Evolutionary conservation across 2,329 filamentous ascomycete species (phyloP).

Genomic region (Trichophyton mentagrophytes): DNA sequence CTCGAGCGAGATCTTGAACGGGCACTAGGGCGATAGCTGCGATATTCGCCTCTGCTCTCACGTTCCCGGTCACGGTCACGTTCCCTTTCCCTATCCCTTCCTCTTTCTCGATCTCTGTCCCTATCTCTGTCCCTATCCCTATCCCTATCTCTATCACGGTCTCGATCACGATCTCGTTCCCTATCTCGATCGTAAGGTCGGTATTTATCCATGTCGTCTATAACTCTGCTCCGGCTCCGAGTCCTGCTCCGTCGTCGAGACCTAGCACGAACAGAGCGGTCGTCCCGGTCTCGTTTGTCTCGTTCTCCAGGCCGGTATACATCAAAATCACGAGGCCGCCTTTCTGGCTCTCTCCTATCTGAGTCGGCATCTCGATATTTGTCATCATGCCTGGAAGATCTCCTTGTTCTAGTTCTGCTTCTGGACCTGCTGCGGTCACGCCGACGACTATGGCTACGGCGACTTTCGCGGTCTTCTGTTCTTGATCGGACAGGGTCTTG

Average conservation of each 20-base stretch:
- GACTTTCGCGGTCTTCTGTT: slow-evolving; percentile 6
- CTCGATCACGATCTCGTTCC: slow-evolving; percentile 12
- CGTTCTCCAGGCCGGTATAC: slow-evolving; percentile 13
- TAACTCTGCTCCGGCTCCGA: slow-evolving; percentile 22
- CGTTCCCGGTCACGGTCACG: slow-evolving; percentile 12
- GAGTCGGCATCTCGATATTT: slow-evolving; percentile 10
- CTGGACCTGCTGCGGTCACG: slow-evolving; percentile 18
- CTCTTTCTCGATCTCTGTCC: slow-evolving; percentile 4
- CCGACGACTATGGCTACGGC: slow-evolving; percentile 11
- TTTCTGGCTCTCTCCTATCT: slow-evolving; percentile 7
- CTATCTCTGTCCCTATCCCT: slow-evolving; percentile 9
- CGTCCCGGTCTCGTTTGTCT: slow-evolving; percentile 17
- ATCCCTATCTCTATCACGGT: slow-evolving; percentile 14
- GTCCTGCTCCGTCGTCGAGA: slow-evolving; percentile 25
- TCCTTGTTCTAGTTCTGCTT: slow-evolving; percentile 16
- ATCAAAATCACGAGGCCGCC: slow-evolving; percentile 12
- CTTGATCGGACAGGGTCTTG: neutral
- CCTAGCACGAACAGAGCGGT: slow-evolving; percentile 22
- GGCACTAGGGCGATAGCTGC: slow-evolving; percentile 16
- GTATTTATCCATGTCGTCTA: slow-evolving; percentile 1
- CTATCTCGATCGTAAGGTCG: slow-evolving; percentile 5
- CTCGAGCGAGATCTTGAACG: slow-evolving; percentile 16
- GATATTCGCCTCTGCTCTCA: slow-evolving; percentile 13
- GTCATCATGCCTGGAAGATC: slow-evolving; percentile 15
- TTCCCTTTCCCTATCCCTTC: slow-evolving; percentile 11